Evolutionary conservation across 2,329 filamentous ascomycete genomes (phyloP).

Genomic region (Trichoderma sp.): DNA sequence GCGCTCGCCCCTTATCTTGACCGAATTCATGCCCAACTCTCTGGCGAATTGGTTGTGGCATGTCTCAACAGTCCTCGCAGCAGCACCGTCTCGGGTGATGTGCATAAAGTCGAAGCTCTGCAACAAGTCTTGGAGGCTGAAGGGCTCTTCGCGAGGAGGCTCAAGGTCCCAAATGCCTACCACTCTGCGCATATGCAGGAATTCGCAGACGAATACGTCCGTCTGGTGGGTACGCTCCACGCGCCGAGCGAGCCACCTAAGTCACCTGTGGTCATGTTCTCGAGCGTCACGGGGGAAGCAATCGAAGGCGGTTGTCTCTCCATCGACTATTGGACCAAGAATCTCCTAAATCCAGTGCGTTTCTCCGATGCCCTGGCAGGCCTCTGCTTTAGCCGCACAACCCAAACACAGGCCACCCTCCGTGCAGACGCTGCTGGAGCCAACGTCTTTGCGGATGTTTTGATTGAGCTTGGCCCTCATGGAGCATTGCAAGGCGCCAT

Average conservation of each 20-base stretch:
- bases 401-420: constrained; percentile 1
- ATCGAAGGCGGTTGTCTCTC: neutral
- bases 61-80: constrained; percentile 15
- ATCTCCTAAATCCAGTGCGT: constrained; percentile 27
- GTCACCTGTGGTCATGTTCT: neutral
- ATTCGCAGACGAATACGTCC: constrained; percentile 7
- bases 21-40: neutral
- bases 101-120: neutral
- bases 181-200: constrained; percentile 13
- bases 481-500: constrained; percentile 20
- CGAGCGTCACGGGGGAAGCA: neutral
- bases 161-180: constrained; percentile 11
- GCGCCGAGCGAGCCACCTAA: neutral
- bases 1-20: neutral
- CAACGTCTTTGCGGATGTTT: constrained; percentile 9
- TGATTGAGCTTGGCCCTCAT: constrained; percentile 27
- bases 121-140: neutral
- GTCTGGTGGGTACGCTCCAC: constrained; percentile 1
- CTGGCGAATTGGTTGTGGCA: constrained; percentile 5
- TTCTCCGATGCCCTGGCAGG: constrained; percentile 16
- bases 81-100: constrained; percentile 11
- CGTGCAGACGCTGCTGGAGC: neutral
- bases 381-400: constrained; percentile 6
- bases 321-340: constrained; percentile 18
- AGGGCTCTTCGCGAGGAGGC: constrained; percentile 10